Conservation (phyloP, 345 rosid genomes). For the Corchorus olitorius region DNA sequence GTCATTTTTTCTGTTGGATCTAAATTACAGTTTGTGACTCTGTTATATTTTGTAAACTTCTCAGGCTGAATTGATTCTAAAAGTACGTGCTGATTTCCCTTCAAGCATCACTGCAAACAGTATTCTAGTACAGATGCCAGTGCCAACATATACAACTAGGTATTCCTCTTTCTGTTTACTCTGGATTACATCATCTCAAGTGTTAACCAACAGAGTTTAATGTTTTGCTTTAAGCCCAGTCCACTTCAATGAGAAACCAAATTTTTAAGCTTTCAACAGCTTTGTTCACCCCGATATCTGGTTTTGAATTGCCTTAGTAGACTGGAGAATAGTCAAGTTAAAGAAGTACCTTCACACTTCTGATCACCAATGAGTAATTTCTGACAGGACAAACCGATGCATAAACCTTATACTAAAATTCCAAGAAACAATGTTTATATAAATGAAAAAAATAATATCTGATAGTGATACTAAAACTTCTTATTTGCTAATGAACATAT, state of each 20-base stretch:
- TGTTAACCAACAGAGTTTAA: neutral
- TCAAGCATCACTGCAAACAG: constrained; percentile 54
- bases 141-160: constrained; percentile 54
- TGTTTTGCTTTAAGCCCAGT: neutral
- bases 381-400: neutral
- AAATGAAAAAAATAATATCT: neutral
- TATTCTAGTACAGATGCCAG: constrained; percentile 52
- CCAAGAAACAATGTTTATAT: constrained; percentile 22
- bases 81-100: constrained; percentile 50
- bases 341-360: neutral
- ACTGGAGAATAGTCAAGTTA: neutral
- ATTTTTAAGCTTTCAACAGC: neutral
- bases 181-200: neutral
- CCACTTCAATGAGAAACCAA: neutral
- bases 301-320: neutral
- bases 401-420: constrained; percentile 35
- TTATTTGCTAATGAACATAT: neutral
- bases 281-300: neutral
- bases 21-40: neutral
- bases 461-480: neutral
- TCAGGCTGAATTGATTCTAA: constrained; percentile 58
- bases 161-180: constrained; percentile 27
- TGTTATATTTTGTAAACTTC: neutral
- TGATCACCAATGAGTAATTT: neutral
- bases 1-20: neutral